phyloP scores from a whole-genome alignment of 768 basidiomycete species.

The Hemileccinum impolitum region DNA sequence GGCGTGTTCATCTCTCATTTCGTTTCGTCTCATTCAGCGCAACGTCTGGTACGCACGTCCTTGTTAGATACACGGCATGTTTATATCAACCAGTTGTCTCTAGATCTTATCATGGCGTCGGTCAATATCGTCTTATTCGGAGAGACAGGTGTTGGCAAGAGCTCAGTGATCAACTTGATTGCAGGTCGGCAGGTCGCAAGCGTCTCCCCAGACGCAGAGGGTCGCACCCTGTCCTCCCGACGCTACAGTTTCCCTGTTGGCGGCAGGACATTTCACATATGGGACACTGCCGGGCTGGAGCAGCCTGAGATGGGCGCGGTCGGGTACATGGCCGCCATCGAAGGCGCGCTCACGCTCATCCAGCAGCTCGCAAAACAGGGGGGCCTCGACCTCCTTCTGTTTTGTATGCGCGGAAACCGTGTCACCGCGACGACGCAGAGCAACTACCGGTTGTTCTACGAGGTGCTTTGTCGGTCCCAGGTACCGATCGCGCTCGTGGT shows the following conservation, averaged over 20 bases:
- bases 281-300: constrained; percentile 34
- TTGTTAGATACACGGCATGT: not conserved
- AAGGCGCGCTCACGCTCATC: constrained; percentile 30
- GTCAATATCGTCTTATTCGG: constrained; percentile 43
- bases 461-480: constrained; percentile 35
- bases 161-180: constrained; percentile 30
- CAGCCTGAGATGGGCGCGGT: constrained; percentile 20
- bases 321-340: constrained; percentile 27
- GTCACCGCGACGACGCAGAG: constrained; percentile 32
- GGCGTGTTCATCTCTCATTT: not conserved
- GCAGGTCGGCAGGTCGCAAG: constrained; percentile 20
- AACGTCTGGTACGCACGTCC: constrained; percentile 6
- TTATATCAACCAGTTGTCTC: not conserved
- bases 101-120: constrained; percentile 14
- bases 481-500: constrained; percentile 30
- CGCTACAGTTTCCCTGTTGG: constrained; percentile 24
- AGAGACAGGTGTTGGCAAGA: constrained; percentile 36
- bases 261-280: constrained; percentile 16
- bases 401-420: constrained; percentile 37
- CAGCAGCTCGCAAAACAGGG: constrained; percentile 25
- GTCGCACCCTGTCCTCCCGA: constrained; percentile 33
- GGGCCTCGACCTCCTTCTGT: constrained; percentile 41
- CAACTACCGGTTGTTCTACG: constrained; percentile 38
- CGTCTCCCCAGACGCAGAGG: constrained; percentile 23
- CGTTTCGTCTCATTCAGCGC: not conserved